phyloP scores from a whole-genome alignment of 805 yeast genomes.

The Starmerella floricola region DNA sequence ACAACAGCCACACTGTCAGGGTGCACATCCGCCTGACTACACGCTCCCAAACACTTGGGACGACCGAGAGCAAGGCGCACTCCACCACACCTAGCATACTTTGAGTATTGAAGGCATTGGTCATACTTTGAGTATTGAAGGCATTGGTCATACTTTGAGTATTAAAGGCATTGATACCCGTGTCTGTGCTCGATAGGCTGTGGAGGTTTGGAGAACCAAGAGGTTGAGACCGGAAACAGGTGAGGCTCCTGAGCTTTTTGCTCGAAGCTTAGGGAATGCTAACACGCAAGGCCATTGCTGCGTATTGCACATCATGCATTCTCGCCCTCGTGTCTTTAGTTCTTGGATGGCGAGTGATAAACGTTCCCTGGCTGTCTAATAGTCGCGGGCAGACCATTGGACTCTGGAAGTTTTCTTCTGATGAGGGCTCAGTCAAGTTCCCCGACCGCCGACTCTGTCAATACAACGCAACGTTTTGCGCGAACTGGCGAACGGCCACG shows the following conservation, averaged over 20 bases:
- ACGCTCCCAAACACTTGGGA: too few relatives aligned
- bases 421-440: conserved; percentile 14
- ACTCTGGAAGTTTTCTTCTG: conserved; percentile 11
- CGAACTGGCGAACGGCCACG: conserved; percentile 24
- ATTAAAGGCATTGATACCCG: too few relatives aligned
- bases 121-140: too few relatives aligned
- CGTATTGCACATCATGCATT: conserved; percentile 13
- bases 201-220: background rate
- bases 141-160: too few relatives aligned
- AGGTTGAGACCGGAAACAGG: background rate
- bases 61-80: too few relatives aligned
- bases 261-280: conserved; percentile 1
- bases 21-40: too few relatives aligned
- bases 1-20: too few relatives aligned
- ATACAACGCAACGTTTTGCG: conserved; percentile 22
- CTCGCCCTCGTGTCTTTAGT: conserved; percentile 10
- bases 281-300: conserved; percentile 9
- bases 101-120: too few relatives aligned
- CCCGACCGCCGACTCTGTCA: conserved; percentile 20
- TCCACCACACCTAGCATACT: too few relatives aligned
- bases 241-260: background rate
- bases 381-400: conserved; percentile 10
- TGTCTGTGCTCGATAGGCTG: too few relatives aligned
- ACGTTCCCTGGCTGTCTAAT: conserved; percentile 19
- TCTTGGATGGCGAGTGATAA: conserved; percentile 6